Evolutionary conservation across 1,139 yeast genomes (phyloP).

Genomic region (Taiozyma sp.): DNA sequence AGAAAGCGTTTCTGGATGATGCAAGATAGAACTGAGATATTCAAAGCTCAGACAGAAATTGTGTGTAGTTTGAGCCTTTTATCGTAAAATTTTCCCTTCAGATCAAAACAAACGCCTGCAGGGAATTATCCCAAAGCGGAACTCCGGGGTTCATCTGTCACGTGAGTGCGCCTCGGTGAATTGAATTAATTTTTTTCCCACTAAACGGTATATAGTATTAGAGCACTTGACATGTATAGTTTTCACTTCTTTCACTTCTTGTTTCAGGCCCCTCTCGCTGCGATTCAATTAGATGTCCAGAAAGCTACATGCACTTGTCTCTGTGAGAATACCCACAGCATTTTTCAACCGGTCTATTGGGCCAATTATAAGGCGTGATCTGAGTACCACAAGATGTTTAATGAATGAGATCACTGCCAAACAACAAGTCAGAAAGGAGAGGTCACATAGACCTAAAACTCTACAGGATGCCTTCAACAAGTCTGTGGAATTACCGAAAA

Average conservation of each 20-base stretch:
- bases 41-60: not conserved
- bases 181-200: not conserved
- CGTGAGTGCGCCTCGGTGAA: not conserved
- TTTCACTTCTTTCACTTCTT: not conserved
- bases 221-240: not conserved
- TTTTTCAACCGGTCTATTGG: not conserved
- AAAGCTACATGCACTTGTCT: not conserved
- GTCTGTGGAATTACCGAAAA: not conserved
- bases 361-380: not conserved
- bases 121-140: not conserved
- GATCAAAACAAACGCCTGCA: not conserved
- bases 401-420: not conserved
- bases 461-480: constrained; percentile 7
- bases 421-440: constrained; percentile 2
- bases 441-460: constrained; percentile 9
- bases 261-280: not conserved
- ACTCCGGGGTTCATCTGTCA: not conserved
- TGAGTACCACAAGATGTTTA: not conserved
- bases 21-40: not conserved
- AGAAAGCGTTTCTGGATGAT: not conserved
- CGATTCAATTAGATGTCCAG: not conserved
- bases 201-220: not conserved
- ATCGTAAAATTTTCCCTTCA: not conserved
- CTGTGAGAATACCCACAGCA: not conserved
- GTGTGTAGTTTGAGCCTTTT: not conserved